Evolutionary conservation across 352 stramenopile species (phyloP), one percentile per base, ranked within the genome.

Genomic region (Pythium angustatum): DNA sequence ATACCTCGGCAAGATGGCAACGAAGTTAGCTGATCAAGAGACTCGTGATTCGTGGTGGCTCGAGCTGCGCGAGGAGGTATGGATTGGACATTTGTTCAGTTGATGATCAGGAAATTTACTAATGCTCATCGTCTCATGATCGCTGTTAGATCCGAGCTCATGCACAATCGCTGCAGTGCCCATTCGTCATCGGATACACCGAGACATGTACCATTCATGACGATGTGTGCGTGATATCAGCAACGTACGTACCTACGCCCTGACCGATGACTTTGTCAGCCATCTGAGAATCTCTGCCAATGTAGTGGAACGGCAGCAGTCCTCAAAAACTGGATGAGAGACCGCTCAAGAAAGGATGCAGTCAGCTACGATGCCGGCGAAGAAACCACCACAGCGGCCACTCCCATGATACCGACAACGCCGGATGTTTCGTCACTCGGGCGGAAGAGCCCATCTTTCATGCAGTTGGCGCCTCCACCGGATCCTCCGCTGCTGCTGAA

Each of bases 21-120:
- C 92, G 6, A 99, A 98, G 54, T 71, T 99, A 9, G 96, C 91
- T 0, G 97, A 99, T 73, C 96, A 99, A 63, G 96, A 99, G 66
- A 99, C 96, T 1, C 77, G 97, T 61, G 97, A 99, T 68, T 97
- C 92, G 17, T 99, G 97, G 97, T 99, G 97, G 97, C 86, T 92
- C 22, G 96, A 99, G 67, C 80, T 99, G 7, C 83, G 97, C 30
- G 96, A 98, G 80, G 96, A 99, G 77, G 86, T 93, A n/a, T n/a
- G n/a, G n/a, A 47, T 34, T 26, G n/a, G 2, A 14, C n/a, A 21
- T 21, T 30, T 33, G 5, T 30, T 12, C 2, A 21, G 36, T 15
- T 11, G 51, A 36, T 36, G 17, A 6, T 3, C 1, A 9, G 48
- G 33, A 22, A 19, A 15, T 31, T 24, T 26, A 15, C 30, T 24